Evolutionary conservation across 805 yeast species (phyloP).

Genomic region (Saccharomycopsis fibuligera): DNA sequence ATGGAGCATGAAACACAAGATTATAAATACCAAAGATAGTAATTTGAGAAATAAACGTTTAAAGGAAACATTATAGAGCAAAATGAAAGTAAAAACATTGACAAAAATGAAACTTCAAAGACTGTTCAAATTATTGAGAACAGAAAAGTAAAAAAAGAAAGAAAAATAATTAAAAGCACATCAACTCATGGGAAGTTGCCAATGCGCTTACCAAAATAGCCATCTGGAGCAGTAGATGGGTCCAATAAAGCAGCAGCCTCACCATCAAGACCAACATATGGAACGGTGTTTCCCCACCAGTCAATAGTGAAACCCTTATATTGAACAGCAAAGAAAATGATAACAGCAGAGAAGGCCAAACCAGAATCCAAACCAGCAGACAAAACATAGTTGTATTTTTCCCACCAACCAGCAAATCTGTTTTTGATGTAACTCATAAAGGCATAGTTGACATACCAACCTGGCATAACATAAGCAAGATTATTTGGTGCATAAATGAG

Average conservation of each 20-base stretch:
- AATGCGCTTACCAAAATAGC: constrained; percentile 30
- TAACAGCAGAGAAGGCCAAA: constrained; percentile 53
- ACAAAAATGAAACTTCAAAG: no score
- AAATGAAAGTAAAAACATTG: no score
- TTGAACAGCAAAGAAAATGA: constrained; percentile 49
- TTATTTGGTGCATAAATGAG: constrained; percentile 46
- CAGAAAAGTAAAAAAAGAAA: not conserved
- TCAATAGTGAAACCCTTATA: constrained; percentile 31
- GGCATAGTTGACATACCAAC: constrained; percentile 28
- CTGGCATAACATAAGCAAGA: constrained; percentile 31
- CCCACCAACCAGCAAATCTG: constrained; percentile 49
- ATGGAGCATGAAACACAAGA: no score
- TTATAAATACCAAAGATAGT: no score
- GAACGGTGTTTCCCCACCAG: constrained; percentile 67
- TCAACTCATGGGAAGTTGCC: constrained; percentile 1
- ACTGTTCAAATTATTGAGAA: no score
- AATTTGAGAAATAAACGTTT: no score
- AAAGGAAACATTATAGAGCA: no score
- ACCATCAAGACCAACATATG: constrained; percentile 33
- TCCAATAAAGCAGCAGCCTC: constrained; percentile 35
- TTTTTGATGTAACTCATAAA: constrained; percentile 46
- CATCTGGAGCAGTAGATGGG: constrained; percentile 27
- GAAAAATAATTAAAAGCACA: not conserved
- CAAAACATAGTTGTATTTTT: constrained; percentile 41
- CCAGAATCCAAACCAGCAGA: constrained; percentile 55